Base-by-base conservation (phyloP, 768 basidiomycete species). In the Tulasnella calospora region DNA sequence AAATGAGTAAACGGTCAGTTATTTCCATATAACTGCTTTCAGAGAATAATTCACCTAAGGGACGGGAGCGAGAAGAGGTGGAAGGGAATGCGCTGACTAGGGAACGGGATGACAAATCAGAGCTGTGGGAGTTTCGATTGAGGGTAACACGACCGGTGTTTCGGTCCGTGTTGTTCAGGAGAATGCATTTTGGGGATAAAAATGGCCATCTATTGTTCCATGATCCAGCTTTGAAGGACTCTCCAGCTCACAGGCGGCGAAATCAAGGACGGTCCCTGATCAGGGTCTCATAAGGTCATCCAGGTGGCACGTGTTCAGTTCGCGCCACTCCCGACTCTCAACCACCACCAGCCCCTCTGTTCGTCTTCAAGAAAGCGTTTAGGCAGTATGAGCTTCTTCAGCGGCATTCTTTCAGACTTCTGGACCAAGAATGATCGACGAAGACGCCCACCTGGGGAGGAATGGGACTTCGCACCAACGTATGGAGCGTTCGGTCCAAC, bases 401-500 rank as follows among this genome's bases (percentile, higher is more conserved):
- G 13, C 30, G 35, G 30, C 61, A 27, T 67, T 19, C 12, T 67
- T 2, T 67, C 61, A 35, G 61, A 67, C 33, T 67, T 67, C 61
- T 67, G 61, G 61, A 30, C 61, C 27, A 67, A 67, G 61, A 67
- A 35, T 19, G 61, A 67, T 67, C 61, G 61, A 67, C 61, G 61
- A 13, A 67, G 12, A 17, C 61, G 27, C 4, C 61, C 27, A 35
- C 30, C 61, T 27, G 61, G 61, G 12, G 15, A 27, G 10, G 61
- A 67, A 67, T 67, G 61, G 61, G 77, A 78, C 38, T 78, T 57
- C 41, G 79, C 79, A 0, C 30, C 71, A 23, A 70, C 71, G 2
- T 80, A 80, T 47, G 79, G 79, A 13, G 77, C 77, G 57, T 80
- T 80, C 74, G 36, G 44, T 17, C 79, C 79, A 19, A 78, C 73